Conservation (phyloP, 2,329 filamentous ascomycete species). For the Epichloe brachyelytri region DNA sequence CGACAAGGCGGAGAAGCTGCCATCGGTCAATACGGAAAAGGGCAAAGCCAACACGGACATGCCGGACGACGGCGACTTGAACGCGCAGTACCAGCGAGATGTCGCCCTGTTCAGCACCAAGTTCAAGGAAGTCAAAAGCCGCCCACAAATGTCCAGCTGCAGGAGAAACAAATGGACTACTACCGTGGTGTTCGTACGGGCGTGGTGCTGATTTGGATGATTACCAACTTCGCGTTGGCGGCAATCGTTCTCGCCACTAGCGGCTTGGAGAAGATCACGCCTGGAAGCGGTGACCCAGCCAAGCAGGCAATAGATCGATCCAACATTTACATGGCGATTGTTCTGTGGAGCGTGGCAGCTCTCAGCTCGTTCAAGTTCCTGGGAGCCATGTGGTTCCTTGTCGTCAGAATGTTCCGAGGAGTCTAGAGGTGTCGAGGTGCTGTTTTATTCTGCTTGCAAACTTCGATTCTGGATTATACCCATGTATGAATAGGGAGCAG, state of each 20-base stretch:
- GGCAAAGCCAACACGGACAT: slow-evolving; percentile 87
- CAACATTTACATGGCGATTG: slow-evolving; percentile 73
- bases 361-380: slow-evolving; percentile 78
- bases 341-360: slow-evolving; percentile 80
- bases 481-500: slow-evolving; percentile 2
- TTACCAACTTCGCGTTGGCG: slow-evolving; percentile 80
- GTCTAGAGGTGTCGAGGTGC: slow-evolving; percentile 29
- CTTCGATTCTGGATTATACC: slow-evolving; percentile 9
- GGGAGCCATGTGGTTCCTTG: slow-evolving; percentile 82
- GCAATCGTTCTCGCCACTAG: slow-evolving; percentile 79
- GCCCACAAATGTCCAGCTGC: slow-evolving; percentile 38
- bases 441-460: background rate
- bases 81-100: slow-evolving; percentile 87
- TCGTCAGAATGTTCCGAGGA: slow-evolving; percentile 73
- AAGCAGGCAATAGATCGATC: slow-evolving; percentile 42
- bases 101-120: slow-evolving; percentile 62
- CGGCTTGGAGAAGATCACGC: slow-evolving; percentile 57
- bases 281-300: slow-evolving; percentile 23
- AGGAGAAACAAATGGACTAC: slow-evolving; percentile 92
- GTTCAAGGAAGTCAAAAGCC: slow-evolving; percentile 56
- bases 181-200: slow-evolving; percentile 91
- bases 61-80: slow-evolving; percentile 87
- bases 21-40: slow-evolving; percentile 78
- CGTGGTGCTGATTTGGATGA: slow-evolving; percentile 92
- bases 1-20: slow-evolving; percentile 84